Evolutionary conservation across 2,329 filamentous ascomycete genomes (phyloP), one percentile per base, ranked within the genome.

Genomic region (Diplocarpon rosae): DNA sequence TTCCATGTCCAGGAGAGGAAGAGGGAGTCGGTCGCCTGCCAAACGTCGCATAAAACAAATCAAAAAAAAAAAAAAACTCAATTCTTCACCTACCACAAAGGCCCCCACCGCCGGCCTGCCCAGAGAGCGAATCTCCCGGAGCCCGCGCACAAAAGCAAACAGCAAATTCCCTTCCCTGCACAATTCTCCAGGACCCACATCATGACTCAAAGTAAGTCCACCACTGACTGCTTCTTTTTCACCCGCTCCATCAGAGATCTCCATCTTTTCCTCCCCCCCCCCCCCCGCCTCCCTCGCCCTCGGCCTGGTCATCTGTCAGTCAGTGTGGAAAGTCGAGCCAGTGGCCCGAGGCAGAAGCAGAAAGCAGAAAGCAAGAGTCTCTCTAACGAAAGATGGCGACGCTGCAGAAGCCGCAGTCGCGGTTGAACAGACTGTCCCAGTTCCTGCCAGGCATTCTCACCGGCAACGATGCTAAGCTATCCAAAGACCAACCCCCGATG

Each of bases 401-500:
- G 5, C 39, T 41, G 16, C 24, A 30, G n/a, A 41, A 41, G 39
- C 39, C 39, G 7, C 39, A 29, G 13, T 44, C 42, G 16, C 35
- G 42, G 13, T 14, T 44, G 29, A 34, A 44, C 36, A 39, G 42
- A 37, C 36, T 44, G 29, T 44, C 42, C 13, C 17, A 32, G 6
- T 39, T 15, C 17, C 30, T 44, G 12, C 42, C 42, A 13, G 15
- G 13, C 9, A 34, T 41, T 13, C 9, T 44, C 35, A 44, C 20
- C 9, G 14, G 30, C 30, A 32, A 27, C 36, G 31, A 39, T 34
- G 36, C 42, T 44, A 44, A 44, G 37, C 28, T 34, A 5, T n/a
- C 14, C 13, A 35, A 44, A 44, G 42, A 44, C 29, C 17, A 34
- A 12, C 36, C 24, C 10, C 15, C 29, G 13, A 35, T 39, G 1